Percentiles rank a stretch among this genome's conserved stretches.
Evolutionary conservation across 768 basidiomycete species (phyloP).

Genomic region (Cubamyces lactineus): DNA sequence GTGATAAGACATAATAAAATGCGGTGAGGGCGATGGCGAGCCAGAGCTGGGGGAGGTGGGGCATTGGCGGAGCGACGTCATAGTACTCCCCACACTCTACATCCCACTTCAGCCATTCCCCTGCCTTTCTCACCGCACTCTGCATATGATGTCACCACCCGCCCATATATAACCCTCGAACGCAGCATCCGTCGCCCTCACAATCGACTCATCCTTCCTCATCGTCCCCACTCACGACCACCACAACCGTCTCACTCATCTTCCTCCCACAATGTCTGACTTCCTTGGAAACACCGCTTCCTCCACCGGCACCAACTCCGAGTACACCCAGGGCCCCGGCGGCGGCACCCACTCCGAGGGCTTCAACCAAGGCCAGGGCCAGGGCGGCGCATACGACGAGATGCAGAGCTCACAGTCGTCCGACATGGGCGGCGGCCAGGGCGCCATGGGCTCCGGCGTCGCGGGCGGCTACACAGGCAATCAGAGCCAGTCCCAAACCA

Average conservation of each 20-base stretch:
- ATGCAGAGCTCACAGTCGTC: constrained; percentile 21
- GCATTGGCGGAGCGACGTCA: constrained; percentile 2
- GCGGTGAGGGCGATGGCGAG: no score
- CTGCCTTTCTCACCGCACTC: neutral
- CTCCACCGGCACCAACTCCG: constrained; percentile 22
- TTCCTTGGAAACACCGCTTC: constrained; percentile 9
- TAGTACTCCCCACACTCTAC: neutral
- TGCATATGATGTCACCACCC: constrained; percentile 24
- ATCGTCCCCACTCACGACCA: neutral
- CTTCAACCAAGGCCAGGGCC: constrained; percentile 27
- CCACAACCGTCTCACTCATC: neutral
- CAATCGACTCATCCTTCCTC: neutral
- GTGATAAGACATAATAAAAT: no score
- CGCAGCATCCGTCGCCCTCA: neutral
- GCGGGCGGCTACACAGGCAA: constrained; percentile 30
- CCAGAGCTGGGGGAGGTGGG: neutral
- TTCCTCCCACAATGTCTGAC: constrained; percentile 18
- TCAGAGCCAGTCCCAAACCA: constrained; percentile 9
- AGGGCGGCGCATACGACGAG: constrained; percentile 29
- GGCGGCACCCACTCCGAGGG: constrained; percentile 20
- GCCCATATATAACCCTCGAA: constrained; percentile 2
- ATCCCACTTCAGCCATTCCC: neutral
- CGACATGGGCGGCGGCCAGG: constrained; percentile 32
- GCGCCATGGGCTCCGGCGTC: constrained; percentile 33
- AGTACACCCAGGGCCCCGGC: constrained; percentile 23